Percentiles rank a stretch among this genome's conserved stretches.
Evolutionary conservation across 768 basidiomycete species (phyloP).

Genomic region (Mycena rosella): DNA sequence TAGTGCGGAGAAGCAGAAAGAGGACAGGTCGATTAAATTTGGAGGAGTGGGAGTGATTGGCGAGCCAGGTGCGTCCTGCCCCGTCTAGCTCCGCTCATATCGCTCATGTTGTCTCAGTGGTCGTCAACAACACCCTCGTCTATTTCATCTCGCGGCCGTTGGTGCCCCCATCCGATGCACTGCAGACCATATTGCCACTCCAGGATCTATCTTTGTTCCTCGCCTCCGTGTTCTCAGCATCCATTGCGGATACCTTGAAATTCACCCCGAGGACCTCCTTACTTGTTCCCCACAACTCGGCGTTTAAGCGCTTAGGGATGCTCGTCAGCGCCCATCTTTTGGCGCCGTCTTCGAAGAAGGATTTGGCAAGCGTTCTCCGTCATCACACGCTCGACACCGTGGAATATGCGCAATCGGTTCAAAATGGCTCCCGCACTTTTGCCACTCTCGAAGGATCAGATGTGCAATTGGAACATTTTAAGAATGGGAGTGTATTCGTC

Average conservation of each 20-base stretch:
- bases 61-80: conserved; percentile 70
- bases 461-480: conserved; percentile 72
- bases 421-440: conserved; percentile 78
- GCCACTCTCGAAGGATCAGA: conserved; percentile 89
- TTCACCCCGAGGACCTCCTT: conserved; percentile 79
- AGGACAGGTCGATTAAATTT: conserved; percentile 75
- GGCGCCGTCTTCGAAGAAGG: conserved; percentile 78
- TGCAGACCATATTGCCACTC: conserved; percentile 84
- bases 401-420: conserved; percentile 74
- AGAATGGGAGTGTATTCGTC: conserved; percentile 65
- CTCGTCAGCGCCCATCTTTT: conserved; percentile 91
- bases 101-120: conserved; percentile 59
- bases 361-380: conserved; percentile 86
- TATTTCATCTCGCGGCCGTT: conserved; percentile 92
- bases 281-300: conserved; percentile 90
- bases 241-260: conserved; percentile 78
- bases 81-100: conserved; percentile 6
- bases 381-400: conserved; percentile 88
- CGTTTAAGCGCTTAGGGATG: conserved; percentile 86
- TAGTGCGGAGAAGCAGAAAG: conserved; percentile 62
- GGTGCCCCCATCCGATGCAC: conserved; percentile 82
- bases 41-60: conserved; percentile 86
- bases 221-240: conserved; percentile 89
- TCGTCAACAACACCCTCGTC: conserved; percentile 82
- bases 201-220: conserved; percentile 93